These are phyloP conservation scores for Triangularia verruculosa DNA, from an alignment of 2,329 filamentous ascomycete species.

Conservation along the genomic window DNA sequence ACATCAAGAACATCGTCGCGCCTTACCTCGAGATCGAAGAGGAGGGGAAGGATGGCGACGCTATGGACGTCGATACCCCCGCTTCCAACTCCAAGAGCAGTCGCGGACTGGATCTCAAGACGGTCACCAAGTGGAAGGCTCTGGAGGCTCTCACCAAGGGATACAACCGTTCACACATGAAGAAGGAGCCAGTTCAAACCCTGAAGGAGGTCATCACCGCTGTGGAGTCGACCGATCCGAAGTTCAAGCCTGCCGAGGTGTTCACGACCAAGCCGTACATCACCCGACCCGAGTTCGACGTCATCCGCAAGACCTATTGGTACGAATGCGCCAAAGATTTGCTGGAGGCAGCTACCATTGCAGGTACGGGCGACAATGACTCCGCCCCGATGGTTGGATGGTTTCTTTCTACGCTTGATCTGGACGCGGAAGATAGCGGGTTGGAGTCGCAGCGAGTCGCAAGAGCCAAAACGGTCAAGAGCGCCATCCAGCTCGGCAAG, in stretches of 20 bases:
- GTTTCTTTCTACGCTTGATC: constrained; percentile 44
- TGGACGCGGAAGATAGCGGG: constrained; percentile 45
- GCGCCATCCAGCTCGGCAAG: constrained; percentile 41
- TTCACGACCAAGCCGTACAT: constrained; percentile 37
- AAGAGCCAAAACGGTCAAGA: constrained; percentile 45
- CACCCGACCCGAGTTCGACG: constrained; percentile 36
- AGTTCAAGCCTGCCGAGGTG: constrained; percentile 24
- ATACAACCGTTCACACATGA: constrained; percentile 44
- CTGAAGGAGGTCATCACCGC: constrained; percentile 40
- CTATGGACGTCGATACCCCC: constrained; percentile 64
- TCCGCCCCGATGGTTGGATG: constrained; percentile 36
- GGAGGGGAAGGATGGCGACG: constrained; percentile 60
- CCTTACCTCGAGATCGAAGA: constrained; percentile 60
- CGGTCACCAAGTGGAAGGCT: constrained; percentile 47
- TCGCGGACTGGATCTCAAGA: constrained; percentile 35
- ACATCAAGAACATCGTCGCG: constrained; percentile 62
- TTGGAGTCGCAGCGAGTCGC: constrained; percentile 51
- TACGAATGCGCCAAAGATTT: constrained; percentile 49
- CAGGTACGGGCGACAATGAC: constrained; percentile 19
- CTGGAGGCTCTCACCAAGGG: constrained; percentile 50
- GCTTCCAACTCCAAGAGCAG: constrained; percentile 20
- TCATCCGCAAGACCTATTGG: constrained; percentile 50
- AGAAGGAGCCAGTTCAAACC: constrained; percentile 36
- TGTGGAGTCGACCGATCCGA: constrained; percentile 29
- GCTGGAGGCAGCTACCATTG: constrained; percentile 40